These are phyloP conservation scores for Trichoderma aggressivum DNA, from an alignment of 2,329 filamentous ascomycete species.

Conservation along the genomic window DNA sequence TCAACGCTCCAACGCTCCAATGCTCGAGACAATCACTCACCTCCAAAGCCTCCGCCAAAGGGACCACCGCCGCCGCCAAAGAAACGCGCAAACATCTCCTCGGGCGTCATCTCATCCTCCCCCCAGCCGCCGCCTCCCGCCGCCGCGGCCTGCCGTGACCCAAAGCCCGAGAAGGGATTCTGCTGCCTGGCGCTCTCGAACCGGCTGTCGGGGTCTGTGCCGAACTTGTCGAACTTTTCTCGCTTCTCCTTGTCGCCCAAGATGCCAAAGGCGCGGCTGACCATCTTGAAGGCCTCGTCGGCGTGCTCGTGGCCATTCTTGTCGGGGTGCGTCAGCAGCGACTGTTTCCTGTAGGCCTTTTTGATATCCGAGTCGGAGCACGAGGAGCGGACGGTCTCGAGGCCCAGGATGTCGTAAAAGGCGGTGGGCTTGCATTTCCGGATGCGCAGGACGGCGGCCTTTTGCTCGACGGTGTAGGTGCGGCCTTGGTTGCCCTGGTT, in stretches of 20 bases:
- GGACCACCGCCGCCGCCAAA: constrained; percentile 81
- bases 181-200: constrained; percentile 64
- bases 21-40: constrained; percentile 28
- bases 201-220: constrained; percentile 86
- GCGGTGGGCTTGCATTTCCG: constrained; percentile 78
- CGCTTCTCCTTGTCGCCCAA: constrained; percentile 87
- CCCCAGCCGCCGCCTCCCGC: constrained; percentile 58
- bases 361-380: constrained; percentile 85
- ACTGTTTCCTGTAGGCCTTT: constrained; percentile 94
- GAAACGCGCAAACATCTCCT: constrained; percentile 96
- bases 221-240: constrained; percentile 80
- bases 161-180: constrained; percentile 64
- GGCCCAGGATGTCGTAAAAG: constrained; percentile 90
- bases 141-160: constrained; percentile 41
- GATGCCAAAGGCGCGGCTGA: constrained; percentile 88
- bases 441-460: constrained; percentile 85
- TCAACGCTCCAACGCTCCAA: too few relatives aligned
- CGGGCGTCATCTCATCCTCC: constrained; percentile 89
- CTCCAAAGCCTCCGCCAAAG: constrained; percentile 48
- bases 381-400: constrained; percentile 61
- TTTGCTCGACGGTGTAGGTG: constrained; percentile 84
- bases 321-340: constrained; percentile 92
- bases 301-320: constrained; percentile 96
- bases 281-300: constrained; percentile 98
- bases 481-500: constrained; percentile 74